phyloP scores from a whole-genome alignment of 352 stramenopile genomes.

The Hyphochytrium catenoides region DNA sequence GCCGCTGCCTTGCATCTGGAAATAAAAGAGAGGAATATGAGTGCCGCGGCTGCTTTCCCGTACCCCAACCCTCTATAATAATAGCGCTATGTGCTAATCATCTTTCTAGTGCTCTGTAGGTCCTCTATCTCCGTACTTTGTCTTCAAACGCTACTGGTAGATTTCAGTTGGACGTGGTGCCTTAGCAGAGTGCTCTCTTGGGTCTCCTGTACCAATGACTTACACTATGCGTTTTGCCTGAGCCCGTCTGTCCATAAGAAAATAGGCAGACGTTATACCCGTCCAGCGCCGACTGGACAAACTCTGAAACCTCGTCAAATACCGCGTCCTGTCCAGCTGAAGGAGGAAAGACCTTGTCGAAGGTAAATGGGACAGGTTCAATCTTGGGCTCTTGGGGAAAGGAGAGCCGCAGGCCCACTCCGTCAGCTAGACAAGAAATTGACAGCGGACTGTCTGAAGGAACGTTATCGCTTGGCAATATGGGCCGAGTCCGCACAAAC shows the following conservation, averaged over 20 bases:
- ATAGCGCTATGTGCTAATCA: no score
- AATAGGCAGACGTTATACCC: slow-evolving; percentile 91
- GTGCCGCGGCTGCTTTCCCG: no score
- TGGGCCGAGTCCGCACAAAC: slow-evolving; percentile 75
- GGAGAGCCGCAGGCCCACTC: slow-evolving; percentile 32
- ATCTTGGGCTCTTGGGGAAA: slow-evolving; percentile 24
- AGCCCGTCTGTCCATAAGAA: slow-evolving; percentile 80
- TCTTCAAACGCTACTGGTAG: no score
- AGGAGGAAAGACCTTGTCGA: slow-evolving; percentile 87
- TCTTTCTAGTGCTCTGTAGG: no score
- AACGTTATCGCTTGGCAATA: slow-evolving; percentile 44
- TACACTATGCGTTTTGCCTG: slow-evolving; percentile 78
- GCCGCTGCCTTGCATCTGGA: slow-evolving; percentile 88
- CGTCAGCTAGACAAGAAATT: slow-evolving; percentile 38
- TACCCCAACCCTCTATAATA: no score
- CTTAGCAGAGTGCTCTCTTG: no score
- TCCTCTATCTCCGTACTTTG: no score
- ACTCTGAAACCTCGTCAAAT: slow-evolving; percentile 89
- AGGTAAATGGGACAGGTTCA: slow-evolving; percentile 63
- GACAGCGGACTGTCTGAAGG: slow-evolving; percentile 15
- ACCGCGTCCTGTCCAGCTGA: slow-evolving; percentile 75
- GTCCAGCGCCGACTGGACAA: slow-evolving; percentile 90
- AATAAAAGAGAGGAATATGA: neutral
- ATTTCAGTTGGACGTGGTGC: no score
- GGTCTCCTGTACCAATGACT: no score